Evolutionary conservation across 2,329 filamentous ascomycete species (phyloP), one percentile per base, ranked within the genome.

Genomic region (Blastomyces percursus): DNA sequence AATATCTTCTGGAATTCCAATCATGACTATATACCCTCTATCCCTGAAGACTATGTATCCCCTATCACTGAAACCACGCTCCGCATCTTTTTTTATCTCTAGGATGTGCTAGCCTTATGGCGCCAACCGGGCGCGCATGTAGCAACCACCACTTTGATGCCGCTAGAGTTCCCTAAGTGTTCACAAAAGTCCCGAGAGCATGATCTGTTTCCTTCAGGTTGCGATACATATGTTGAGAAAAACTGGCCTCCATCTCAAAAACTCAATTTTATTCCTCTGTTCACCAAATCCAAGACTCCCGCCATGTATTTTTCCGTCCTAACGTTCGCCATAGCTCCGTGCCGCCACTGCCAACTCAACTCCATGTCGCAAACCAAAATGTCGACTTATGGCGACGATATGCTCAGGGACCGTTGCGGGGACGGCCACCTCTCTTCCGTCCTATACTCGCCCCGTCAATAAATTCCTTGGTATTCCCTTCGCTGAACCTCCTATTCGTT

Each of bases 401-500:
- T 68, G 69, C 51, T 68, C 67, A 11, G 72, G 72, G 3, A 27
- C 65, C 9, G 65, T 73, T 9, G 62, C 69, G 35, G 72, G 71
- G n/a, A 70, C 66, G 21, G 66, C 68, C 14, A 71, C 69, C 0
- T 64, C 61, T n/a, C 51, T 72, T 9, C 64, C 70, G 5, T 68
- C 65, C 14, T 65, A 69, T 1, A n/a, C 7, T 4, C 64, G 57
- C 21, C 55, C 57, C 11, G 69, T 74, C 30, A 67, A 71, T 50
- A 64, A 72, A 58, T 74, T 67, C 61, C 66, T 74, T 12, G 72
- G 72, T 9, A 66, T 74, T 3, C 72, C 71, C 3, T 74, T 71
- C 55, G 71, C 67, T 19, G 65, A 65, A 32, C 63, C 66, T 8
- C 72, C 72, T 1, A 62, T 61, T 21, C 69, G 72, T 4, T 74